phyloP scores from a whole-genome alignment of 495 filamentous ascomycete species.

The Thermothielavioides terrestris region DNA sequence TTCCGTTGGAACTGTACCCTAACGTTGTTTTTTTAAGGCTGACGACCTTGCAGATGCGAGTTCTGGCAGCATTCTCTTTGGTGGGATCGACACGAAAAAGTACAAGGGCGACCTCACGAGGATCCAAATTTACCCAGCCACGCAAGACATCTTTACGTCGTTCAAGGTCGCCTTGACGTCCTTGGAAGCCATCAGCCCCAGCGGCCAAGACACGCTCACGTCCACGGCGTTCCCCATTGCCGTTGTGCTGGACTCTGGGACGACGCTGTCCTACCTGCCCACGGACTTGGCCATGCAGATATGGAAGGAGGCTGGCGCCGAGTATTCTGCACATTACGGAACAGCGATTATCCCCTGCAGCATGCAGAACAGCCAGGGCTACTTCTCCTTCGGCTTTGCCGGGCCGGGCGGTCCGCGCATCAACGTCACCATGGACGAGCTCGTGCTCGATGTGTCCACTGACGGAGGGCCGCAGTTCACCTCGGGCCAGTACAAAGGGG shows the following conservation, averaged over 20 bases:
- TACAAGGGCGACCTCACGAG: constrained; percentile 66
- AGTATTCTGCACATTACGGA: constrained; percentile 37
- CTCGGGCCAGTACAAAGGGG: constrained; percentile 45
- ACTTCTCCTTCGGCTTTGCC: constrained; percentile 66
- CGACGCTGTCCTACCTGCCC: constrained; percentile 77
- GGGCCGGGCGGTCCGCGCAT: constrained; percentile 55
- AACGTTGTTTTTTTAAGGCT: not conserved
- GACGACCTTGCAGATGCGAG: constrained; percentile 24
- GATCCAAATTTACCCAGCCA: constrained; percentile 48
- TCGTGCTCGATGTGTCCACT: constrained; percentile 62
- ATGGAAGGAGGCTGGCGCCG: constrained; percentile 60
- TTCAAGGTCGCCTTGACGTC: constrained; percentile 71
- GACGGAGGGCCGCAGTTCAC: no score
- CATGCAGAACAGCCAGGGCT: constrained; percentile 50
- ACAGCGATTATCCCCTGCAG: constrained; percentile 63
- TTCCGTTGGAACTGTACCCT: not conserved
- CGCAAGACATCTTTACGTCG: constrained; percentile 41
- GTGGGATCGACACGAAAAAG: constrained; percentile 83
- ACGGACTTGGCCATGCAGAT: constrained; percentile 55
- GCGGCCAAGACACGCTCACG: constrained; percentile 42
- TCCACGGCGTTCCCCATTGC: constrained; percentile 48
- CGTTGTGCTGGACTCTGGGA: constrained; percentile 83
- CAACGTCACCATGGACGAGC: constrained; percentile 63
- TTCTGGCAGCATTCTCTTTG: constrained; percentile 57
- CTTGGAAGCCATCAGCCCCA: constrained; percentile 35